Base-by-base conservation (phyloP, 768 basidiomycete species). In the Sarcodon aspratus region DNA sequence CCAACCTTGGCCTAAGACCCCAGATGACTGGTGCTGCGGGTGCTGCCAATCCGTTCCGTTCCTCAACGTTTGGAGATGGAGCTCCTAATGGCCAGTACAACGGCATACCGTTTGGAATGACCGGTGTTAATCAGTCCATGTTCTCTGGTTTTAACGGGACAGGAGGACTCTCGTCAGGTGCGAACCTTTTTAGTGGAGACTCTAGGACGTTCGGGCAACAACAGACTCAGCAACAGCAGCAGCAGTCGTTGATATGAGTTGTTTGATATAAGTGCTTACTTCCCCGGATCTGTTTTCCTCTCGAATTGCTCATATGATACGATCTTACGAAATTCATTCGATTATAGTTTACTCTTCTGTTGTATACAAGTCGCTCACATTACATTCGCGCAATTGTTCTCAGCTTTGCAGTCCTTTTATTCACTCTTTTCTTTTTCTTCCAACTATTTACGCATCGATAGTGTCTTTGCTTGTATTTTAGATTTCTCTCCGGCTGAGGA, bases 21-120 rank as follows among this genome's bases (percentile, higher is more conserved):
- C 71, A 72, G 50, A 55, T 59, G 44, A 71, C 70, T 1, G 70
- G 69, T 1, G 51, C 52, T 6, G 58, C 54, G 8, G 64, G 63
- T 11, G 57, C 44, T 1, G 65, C 63, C 34, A 72, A 72, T 51
- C 71, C 71, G 10, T 72, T 72, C 65, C 62, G 71, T 21, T 61
- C 67, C 35, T 65, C 71, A 21, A 64, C 67, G 62, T 59, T 64
- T 48, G 49, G 61, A 27, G 49, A 27, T 42, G 27, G 40, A 9
- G 40, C 40, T 8, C 13, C 13, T 15, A 53, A 59, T 9, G 17
- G 17, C 27, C 17, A 27, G 13, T 13, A 5, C 2, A 42, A 13
- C 27, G 13, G 40, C 27, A 42, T n/a, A 17, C 17, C 17, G 15
- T 9, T 15, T 42, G 40, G 40, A 13, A 17, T 42, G 40, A 42